phyloP scores from a whole-genome alignment of 345 rosid species.

The Salix dunnii region DNA sequence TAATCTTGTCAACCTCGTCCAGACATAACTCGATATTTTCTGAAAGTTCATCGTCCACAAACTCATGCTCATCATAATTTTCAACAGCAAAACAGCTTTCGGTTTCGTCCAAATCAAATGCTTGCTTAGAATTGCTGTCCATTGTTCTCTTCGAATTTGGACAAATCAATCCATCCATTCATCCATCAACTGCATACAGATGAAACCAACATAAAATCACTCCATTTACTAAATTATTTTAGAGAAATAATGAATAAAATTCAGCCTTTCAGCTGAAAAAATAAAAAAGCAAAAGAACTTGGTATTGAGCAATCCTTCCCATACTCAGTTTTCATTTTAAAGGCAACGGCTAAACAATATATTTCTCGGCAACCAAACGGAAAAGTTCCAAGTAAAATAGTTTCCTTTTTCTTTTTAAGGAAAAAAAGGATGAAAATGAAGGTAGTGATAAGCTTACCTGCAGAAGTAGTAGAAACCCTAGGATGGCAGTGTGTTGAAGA shows the following conservation, averaged over 20 bases:
- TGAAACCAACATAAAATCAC: neutral
- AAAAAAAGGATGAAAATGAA: neutral
- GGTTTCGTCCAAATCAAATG: conserved; percentile 37
- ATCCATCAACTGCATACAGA: conserved; percentile 13
- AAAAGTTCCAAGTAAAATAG: neutral
- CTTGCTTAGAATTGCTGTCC: conserved; percentile 37
- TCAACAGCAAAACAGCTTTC: conserved; percentile 28
- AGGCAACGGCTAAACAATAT: neutral
- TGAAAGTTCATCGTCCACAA: conserved; percentile 30
- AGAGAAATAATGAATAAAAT: neutral
- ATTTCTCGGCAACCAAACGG: neutral
- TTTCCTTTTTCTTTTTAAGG: neutral
- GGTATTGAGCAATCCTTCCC: too few relatives aligned
- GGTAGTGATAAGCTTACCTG: conserved; percentile 16
- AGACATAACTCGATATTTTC: conserved; percentile 30
- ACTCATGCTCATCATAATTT: conserved; percentile 29
- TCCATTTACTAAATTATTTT: neutral
- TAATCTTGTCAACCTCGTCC: conserved; percentile 37
- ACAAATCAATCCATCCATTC: conserved; percentile 2
- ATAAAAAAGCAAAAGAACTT: too few relatives aligned
- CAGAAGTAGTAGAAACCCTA: conserved; percentile 33
- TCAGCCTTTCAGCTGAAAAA: too few relatives aligned
- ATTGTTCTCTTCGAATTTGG: conserved; percentile 17
- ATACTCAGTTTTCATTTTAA: too few relatives aligned
- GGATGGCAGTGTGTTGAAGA: conserved; percentile 20